A percentile compares a stretch with the other conserved stretches of the same genome.
Conservation (phyloP, 2,329 filamentous ascomycete species). For the Fusarium avenaceum region DNA sequence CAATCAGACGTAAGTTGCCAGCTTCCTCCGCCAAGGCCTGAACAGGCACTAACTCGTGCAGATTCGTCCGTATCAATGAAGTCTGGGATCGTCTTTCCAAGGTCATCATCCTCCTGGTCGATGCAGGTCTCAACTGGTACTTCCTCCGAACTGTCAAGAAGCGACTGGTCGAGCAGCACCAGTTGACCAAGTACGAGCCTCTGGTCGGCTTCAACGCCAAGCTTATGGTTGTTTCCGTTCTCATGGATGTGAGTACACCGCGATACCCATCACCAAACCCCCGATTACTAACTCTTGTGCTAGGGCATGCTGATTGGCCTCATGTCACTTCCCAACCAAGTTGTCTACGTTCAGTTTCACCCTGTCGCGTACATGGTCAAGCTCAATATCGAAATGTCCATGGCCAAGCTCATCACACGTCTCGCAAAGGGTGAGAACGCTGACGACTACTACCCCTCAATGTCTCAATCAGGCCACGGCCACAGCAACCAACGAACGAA, state of each 20-base stretch:
- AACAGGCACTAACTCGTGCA: conserved; percentile 6
- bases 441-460: conserved; percentile 41
- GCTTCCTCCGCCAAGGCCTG: fast-evolving
- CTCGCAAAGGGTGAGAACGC: conserved; percentile 45
- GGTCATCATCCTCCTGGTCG: conserved; percentile 63
- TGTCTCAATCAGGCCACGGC: conserved; percentile 38
- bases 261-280: fast-evolving
- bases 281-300: neutral
- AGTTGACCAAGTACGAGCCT: conserved; percentile 64
- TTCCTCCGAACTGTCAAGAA: conserved; percentile 63
- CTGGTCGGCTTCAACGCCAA: conserved; percentile 64
- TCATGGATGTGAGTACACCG: conserved; percentile 59
- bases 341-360: conserved; percentile 63
- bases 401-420: conserved; percentile 64
- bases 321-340: conserved; percentile 52
- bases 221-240: conserved; percentile 63
- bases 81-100: conserved; percentile 68
- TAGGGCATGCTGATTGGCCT: conserved; percentile 50
- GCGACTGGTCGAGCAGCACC: conserved; percentile 61
- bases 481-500: conserved; percentile 14
- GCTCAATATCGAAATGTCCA: conserved; percentile 67
- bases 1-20: conserved; percentile 50
- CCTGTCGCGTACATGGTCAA: conserved; percentile 66
- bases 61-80: conserved; percentile 59
- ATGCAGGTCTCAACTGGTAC: conserved; percentile 65